phyloP scores from a whole-genome alignment of 169 alveolate genomes.

The Babesia gibsoni region DNA sequence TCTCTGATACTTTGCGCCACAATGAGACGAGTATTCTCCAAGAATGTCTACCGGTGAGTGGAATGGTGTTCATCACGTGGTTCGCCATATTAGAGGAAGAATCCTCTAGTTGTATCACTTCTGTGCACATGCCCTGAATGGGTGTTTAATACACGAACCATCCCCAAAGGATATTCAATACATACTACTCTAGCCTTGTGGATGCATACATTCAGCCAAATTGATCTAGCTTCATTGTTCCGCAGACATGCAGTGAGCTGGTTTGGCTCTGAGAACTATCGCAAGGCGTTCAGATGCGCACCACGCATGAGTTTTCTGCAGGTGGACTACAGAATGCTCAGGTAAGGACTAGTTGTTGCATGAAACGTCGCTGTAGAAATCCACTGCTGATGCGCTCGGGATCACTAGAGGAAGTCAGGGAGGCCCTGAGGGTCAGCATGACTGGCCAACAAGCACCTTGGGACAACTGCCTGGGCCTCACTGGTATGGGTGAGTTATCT shows the following conservation, averaged over 20 bases:
- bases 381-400: constrained; percentile 60
- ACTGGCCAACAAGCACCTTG: constrained; percentile 36
- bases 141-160: too few species aligned
- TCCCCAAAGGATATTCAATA: too few species aligned
- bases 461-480: constrained; percentile 42
- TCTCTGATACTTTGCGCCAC: neutral
- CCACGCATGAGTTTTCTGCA: constrained; percentile 38
- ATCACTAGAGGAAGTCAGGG: constrained; percentile 54
- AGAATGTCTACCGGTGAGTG: constrained; percentile 36
- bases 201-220: too few species aligned
- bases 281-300: constrained; percentile 63
- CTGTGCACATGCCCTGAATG: too few species aligned
- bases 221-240: too few species aligned
- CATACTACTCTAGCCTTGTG: too few species aligned
- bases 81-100: neutral
- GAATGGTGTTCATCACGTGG: neutral
- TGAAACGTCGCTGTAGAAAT: constrained; percentile 11
- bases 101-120: too few species aligned
- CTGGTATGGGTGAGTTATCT: constrained; percentile 65
- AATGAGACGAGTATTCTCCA: constrained; percentile 12
- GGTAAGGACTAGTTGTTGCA: constrained; percentile 9
- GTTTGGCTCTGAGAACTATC: constrained; percentile 66
- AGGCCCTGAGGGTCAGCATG: constrained; percentile 35
- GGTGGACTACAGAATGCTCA: constrained; percentile 39
- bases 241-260: constrained; percentile 62